phyloP scores from a whole-genome alignment of 768 basidiomycete genomes.

The Suillus placidus region DNA sequence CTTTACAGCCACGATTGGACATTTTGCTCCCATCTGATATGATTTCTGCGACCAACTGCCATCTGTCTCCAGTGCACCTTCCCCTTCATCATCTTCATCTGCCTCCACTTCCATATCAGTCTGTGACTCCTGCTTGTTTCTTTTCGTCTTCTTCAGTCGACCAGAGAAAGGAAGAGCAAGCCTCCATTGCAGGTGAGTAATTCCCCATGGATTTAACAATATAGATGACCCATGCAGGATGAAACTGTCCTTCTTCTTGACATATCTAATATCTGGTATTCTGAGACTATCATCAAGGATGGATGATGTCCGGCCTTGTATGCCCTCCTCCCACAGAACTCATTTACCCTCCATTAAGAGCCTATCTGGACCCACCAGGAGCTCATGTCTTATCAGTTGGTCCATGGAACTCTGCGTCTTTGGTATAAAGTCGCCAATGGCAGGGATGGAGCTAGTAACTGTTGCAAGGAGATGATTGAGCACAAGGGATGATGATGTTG shows the following conservation, averaged over 20 bases:
- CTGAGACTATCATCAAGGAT: neutral
- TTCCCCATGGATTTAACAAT: neutral
- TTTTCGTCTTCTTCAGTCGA: neutral
- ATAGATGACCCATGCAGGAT: neutral
- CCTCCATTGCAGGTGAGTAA: neutral
- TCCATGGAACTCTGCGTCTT: neutral
- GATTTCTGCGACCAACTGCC: neutral
- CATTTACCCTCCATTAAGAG: neutral
- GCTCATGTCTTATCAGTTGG: neutral
- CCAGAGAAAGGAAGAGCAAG: neutral
- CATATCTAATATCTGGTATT: neutral
- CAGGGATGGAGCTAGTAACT: neutral
- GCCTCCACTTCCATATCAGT: neutral
- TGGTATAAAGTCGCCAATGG: neutral
- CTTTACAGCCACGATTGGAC: neutral
- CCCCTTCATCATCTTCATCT: neutral
- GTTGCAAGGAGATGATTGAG: neutral
- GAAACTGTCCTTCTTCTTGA: neutral
- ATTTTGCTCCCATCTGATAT: neutral
- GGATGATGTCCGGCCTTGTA: neutral
- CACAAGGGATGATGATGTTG: no score
- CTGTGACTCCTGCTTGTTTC: neutral
- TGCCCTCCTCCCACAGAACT: neutral
- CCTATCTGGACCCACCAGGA: neutral
- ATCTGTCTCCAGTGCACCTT: neutral